Base-by-base conservation (phyloP, 2,329 filamentous ascomycete genomes). In the Atkinsonella texensis region DNA sequence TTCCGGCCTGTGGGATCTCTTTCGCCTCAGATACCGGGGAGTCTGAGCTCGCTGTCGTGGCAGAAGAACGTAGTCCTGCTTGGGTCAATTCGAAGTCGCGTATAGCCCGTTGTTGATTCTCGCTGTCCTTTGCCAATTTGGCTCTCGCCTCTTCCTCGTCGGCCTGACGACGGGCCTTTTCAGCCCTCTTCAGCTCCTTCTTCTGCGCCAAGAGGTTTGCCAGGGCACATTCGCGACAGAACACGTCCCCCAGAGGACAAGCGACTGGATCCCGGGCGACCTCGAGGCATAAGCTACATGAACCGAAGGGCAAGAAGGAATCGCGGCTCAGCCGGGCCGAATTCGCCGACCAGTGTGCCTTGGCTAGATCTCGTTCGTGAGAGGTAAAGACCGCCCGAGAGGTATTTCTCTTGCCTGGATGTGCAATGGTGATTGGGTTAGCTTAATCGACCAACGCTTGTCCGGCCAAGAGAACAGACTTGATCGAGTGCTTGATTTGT, bases 211-310 rank as follows among this genome's bases (percentile, higher is more conserved):
- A 75, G n/a, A 98, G 82, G 61, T 97, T 95, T 58, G 75, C 83
- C 50, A 97, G 80, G 9, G 89, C 90, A 70, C 91, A 98, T 71
- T 97, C 93, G 59, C 89, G 83, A 67, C 91, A 98, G 72, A 97
- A 97, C 13, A 98, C 75, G 67, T 97, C 90, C 55, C 91, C 91
- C 57, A 83, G 79, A 2, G 79, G 73, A 67, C 91, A 97, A 20
- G 88, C 83, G 38, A 96, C 89, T 0, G 93, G 90, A 46, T 89
- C 81, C 32, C 84, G 80, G 18, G 90, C 86, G 8, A 84, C 79
- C 54, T 89, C 80, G 15, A 97, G 83, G 63, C 91, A 98, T 31
- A 98, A 76, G 50, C 84, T 81, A 71, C 91, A 98, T 20, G 85
- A 89, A 50, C 85, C 88, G 66, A 97, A 95, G 5, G 89, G 84